Percentiles rank a stretch among this genome's conserved stretches.
phyloP scores from a whole-genome alignment of 257 asterid species.

The Henckelia pumila region DNA sequence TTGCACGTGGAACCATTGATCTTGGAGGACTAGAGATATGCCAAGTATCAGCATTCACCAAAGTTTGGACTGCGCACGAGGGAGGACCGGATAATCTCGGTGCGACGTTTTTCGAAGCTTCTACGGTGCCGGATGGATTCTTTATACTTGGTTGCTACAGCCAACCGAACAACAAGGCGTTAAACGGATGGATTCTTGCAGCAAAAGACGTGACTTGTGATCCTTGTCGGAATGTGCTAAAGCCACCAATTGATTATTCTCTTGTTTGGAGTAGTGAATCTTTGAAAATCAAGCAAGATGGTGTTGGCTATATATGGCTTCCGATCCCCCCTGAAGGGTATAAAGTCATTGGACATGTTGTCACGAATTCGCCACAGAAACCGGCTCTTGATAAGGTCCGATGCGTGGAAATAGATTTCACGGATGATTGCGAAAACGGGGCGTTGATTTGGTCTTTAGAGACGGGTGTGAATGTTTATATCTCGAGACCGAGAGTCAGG shows the following conservation, averaged over 20 bases:
- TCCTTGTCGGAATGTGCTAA: slow-evolving; percentile 29
- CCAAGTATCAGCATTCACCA: slow-evolving; percentile 44
- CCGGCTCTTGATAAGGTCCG: slow-evolving; percentile 40
- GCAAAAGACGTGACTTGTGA: slow-evolving; percentile 63
- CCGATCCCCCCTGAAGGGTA: slow-evolving; percentile 54
- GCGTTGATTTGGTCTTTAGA: slow-evolving; percentile 57
- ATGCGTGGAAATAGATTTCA: slow-evolving; percentile 48
- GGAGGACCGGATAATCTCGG: slow-evolving; percentile 80
- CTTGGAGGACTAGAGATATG: slow-evolving; percentile 62
- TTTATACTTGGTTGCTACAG: slow-evolving; percentile 64
- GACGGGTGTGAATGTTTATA: slow-evolving; percentile 27
- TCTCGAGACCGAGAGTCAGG: slow-evolving; percentile 46
- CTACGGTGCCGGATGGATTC: slow-evolving; percentile 65
- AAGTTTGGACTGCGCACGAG: slow-evolving; percentile 59
- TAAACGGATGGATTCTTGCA: slow-evolving; percentile 65
- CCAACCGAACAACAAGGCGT: slow-evolving; percentile 63
- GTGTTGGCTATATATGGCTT: slow-evolving; percentile 49
- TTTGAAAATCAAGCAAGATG: slow-evolving; percentile 40
- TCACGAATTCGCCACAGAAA: slow-evolving; percentile 47
- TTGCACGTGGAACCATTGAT: slow-evolving; percentile 57
- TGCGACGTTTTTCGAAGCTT: slow-evolving; percentile 65
- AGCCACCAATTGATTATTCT: slow-evolving; percentile 47
- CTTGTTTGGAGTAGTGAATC: slow-evolving; percentile 60
- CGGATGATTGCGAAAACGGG: slow-evolving; percentile 34
- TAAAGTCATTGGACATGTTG: slow-evolving; percentile 45